phyloP scores from a whole-genome alignment of 495 filamentous ascomycete genomes.

The Neurospora terricola region DNA sequence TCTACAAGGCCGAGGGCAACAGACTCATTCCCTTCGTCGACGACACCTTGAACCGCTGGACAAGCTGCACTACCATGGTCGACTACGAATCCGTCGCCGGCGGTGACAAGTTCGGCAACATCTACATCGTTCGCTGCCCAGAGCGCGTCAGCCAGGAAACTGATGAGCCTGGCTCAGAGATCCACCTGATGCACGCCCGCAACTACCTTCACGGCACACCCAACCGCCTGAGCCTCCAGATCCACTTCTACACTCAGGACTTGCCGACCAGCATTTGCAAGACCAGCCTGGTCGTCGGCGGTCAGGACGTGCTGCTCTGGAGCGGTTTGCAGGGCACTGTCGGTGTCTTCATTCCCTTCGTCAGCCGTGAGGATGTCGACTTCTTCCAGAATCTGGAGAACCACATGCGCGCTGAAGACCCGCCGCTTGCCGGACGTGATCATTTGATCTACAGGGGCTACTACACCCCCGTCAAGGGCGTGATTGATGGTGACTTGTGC shows the following conservation, averaged over 20 bases:
- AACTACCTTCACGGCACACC: slow-evolving; percentile 82
- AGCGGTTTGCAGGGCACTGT: slow-evolving; percentile 88
- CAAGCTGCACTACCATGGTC: slow-evolving; percentile 79
- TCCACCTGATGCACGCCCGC: slow-evolving; percentile 78
- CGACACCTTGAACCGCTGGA: slow-evolving; percentile 82
- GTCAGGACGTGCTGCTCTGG: slow-evolving; percentile 87
- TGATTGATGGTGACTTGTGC: slow-evolving; percentile 97
- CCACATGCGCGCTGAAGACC: slow-evolving; percentile 72
- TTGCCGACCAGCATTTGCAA: slow-evolving; percentile 86
- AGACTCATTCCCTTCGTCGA: slow-evolving; percentile 85
- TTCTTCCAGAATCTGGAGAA: slow-evolving; percentile 93
- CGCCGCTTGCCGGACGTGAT: slow-evolving; percentile 82
- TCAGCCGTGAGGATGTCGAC: slow-evolving; percentile 84
- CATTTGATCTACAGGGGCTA: slow-evolving; percentile 92
- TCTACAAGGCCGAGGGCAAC: slow-evolving; percentile 89
- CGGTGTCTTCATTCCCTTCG: slow-evolving; percentile 83
- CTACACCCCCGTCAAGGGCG: slow-evolving; percentile 93
- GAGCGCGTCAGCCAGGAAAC: slow-evolving; percentile 76
- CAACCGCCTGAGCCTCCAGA: slow-evolving; percentile 71
- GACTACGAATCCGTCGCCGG: slow-evolving; percentile 95
- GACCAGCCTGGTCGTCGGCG: slow-evolving; percentile 81
- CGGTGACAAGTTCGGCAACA: slow-evolving; percentile 94
- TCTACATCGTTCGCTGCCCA: slow-evolving; percentile 86
- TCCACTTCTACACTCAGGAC: slow-evolving; percentile 84
- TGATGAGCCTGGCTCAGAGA: slow-evolving; percentile 86